Base-by-base conservation (phyloP, 306 rosid species). In the Benincasa hispida region DNA sequence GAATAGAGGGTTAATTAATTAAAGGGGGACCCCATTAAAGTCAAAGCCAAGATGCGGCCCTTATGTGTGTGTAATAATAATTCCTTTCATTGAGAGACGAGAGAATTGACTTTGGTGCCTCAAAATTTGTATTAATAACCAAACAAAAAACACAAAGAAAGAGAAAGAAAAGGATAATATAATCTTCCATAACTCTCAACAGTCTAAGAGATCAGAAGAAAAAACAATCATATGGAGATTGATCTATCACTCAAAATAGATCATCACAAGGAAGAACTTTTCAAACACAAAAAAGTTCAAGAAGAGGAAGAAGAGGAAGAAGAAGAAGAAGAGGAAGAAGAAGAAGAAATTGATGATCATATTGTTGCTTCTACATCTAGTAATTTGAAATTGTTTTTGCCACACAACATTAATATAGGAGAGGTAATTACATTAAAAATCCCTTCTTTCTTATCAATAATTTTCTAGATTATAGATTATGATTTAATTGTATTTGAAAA, bases 91-190 rank as follows among this genome's bases (percentile, higher is more conserved):
- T 76, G 86, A 84, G 86, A 84, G 90, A 86, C 82, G 88, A 79
- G 83, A 77, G 87, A 83, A 83, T 91, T 93, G 98, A 93, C 98
- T 93, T 89, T 84, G 89, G 96, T 90, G 93, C 96, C 97, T 89
- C 87, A 87, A 88, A 91, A 86, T 82, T 53, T 88, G 85, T 84
- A 84, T 67, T 79, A 80, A 74, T 82, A 60, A 22, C 77, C 39
- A 41, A 82, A 77, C 61, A 21, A 58, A 47, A 68, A 2, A 7
- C 15, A 70, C 39, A 45, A 18, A 67, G 12, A 48, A 4, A 70
- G 10, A 70, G 35, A 28, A 67, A 53, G 42, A 81, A 50, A 42
- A 91, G 87, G 35, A 75, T n/a, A n/a, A n/a, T n/a, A n/a, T n/a
- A n/a, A n/a, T n/a, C 79, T 75, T 79, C 76, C 27, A 84, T 79